Evolutionary conservation across 345 rosid species (phyloP).

Genomic region (Aurinia saxatilis): DNA sequence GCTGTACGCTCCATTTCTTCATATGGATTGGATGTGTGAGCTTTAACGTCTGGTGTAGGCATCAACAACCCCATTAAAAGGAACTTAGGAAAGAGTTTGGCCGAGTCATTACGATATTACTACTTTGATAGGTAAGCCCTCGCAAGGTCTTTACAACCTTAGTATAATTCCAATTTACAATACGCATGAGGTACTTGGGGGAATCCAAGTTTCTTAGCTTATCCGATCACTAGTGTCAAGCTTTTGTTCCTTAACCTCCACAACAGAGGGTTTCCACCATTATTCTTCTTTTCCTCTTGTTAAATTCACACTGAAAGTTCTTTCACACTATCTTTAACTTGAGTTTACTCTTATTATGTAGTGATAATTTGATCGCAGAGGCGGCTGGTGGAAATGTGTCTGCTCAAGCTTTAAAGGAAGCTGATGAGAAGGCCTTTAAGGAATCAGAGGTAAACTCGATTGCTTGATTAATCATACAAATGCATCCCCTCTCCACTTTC

Average conservation of each 20-base stretch:
- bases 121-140: constrained; percentile 68
- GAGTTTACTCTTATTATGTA: constrained; percentile 15
- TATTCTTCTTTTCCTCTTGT: neutral
- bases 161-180: neutral
- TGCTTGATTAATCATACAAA: neutral
- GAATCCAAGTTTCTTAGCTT: neutral
- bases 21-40: constrained; percentile 3
- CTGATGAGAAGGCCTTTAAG: constrained; percentile 61
- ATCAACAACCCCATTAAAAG: constrained; percentile 54
- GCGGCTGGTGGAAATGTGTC: constrained; percentile 75
- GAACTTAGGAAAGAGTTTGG: constrained; percentile 54
- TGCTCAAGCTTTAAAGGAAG: constrained; percentile 46
- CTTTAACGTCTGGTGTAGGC: constrained; percentile 35
- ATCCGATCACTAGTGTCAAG: neutral
- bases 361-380: constrained; percentile 76
- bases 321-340: neutral
- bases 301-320: neutral
- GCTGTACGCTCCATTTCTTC: neutral
- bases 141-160: neutral
- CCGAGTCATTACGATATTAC: constrained; percentile 59
- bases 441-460: constrained; percentile 54
- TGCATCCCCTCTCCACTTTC: neutral
- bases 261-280: neutral
- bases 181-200: neutral
- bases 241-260: neutral